Conservation (phyloP, 768 basidiomycete genomes). For the Rhizopogon roseolus region DNA sequence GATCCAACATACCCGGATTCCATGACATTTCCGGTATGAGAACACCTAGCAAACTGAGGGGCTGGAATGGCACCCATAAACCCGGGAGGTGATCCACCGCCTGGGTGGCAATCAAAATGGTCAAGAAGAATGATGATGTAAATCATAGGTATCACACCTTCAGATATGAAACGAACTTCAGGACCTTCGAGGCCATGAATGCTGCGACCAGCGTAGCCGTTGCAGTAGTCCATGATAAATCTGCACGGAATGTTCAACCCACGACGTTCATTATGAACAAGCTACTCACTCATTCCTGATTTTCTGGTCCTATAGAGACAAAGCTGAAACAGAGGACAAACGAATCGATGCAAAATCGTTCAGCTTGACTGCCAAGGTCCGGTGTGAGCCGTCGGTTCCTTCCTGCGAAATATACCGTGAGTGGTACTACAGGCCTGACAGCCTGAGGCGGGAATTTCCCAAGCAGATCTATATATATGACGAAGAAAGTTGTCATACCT, state of each 20-base stretch:
- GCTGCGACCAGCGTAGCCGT: neutral
- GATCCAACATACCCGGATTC: constrained; percentile 12
- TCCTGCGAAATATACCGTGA: no score
- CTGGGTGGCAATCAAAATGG: constrained; percentile 1
- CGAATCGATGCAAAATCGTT: no score
- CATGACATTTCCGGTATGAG: constrained; percentile 14
- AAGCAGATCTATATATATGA: no score
- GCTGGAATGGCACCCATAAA: constrained; percentile 15
- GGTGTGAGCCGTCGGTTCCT: no score
- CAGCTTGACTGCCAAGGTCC: no score
- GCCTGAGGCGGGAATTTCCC: no score
- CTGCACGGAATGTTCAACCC: neutral
- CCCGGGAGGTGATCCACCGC: constrained; percentile 14
- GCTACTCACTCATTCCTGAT: neutral
- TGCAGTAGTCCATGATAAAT: constrained; percentile 5
- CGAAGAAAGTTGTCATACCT: no score
- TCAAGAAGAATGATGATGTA: neutral
- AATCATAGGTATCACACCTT: constrained; percentile 8
- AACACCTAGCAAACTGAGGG: constrained; percentile 7
- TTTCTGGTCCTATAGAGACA: neutral
- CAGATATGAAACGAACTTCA: constrained; percentile 11
- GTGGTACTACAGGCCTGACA: no score
- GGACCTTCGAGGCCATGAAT: constrained; percentile 7
- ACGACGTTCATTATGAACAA: neutral
- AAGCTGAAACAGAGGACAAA: neutral